These are phyloP conservation scores for Leucocoprinus leucothites DNA, from an alignment of 768 basidiomycete genomes.

Conservation along the genomic window DNA sequence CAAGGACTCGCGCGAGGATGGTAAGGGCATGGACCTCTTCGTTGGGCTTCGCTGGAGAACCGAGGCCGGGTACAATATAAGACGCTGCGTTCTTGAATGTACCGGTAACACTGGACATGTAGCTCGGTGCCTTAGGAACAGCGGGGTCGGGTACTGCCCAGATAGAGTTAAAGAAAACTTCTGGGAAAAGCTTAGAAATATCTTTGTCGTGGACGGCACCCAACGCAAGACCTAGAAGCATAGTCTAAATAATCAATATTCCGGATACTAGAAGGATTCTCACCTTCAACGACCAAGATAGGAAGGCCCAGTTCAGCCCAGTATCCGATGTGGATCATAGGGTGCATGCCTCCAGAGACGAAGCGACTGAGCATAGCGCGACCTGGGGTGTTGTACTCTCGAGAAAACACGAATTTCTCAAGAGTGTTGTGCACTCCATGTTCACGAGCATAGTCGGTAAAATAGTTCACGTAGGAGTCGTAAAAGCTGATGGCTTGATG, in stretches of 20 bases:
- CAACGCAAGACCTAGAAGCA: constrained; percentile 49
- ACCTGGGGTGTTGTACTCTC: constrained; percentile 41
- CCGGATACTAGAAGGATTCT: neutral
- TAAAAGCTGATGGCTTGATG: constrained; percentile 47
- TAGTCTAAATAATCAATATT: neutral
- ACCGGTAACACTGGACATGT: neutral
- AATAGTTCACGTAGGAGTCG: constrained; percentile 55
- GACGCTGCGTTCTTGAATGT: neutral
- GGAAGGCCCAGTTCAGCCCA: constrained; percentile 59
- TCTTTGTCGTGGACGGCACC: constrained; percentile 42
- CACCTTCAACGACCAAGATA: constrained; percentile 64
- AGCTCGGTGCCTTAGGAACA: neutral
- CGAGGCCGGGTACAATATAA: neutral
- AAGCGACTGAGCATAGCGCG: constrained; percentile 54
- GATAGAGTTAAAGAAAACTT: constrained; percentile 20
- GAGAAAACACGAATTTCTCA: constrained; percentile 63
- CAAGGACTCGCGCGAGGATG: constrained; percentile 52
- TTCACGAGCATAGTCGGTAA: constrained; percentile 36
- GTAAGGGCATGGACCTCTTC: constrained; percentile 41
- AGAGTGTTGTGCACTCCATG: constrained; percentile 42
- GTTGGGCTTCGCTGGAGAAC: constrained; percentile 1
- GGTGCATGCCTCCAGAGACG: constrained; percentile 56
- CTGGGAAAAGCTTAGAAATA: constrained; percentile 21
- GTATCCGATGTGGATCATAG: constrained; percentile 61
- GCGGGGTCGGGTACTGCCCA: neutral